Evolutionary conservation across 164 flowering plant species (phyloP), one percentile per base, ranked within the genome.

Genomic region (Protea cynaroides): DNA sequence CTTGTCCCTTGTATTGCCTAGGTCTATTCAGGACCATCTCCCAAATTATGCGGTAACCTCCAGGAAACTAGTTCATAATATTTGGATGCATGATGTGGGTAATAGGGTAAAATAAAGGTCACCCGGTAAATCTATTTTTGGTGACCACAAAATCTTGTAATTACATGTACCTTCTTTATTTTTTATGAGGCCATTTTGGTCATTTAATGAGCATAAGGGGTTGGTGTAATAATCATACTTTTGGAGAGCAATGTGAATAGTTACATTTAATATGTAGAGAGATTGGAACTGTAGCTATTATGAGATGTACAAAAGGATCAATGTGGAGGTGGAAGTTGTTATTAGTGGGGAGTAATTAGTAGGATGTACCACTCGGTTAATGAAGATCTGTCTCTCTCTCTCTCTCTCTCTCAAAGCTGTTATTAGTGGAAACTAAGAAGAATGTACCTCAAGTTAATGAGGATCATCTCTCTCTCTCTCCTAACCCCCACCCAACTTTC

Each of bases 191-290:
- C 24, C 63, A 68, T 61, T 50, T 66, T 59, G 50, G 40, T 64
- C 54, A 64, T 56, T 57, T 74, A 17, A 8, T 37, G 14, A 17
- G 36, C 22, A 21, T n/a, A 12, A 10, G 54, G 43, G 60, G 53
- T 68, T 72, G 61, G 40, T 38, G 50, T 9, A 70, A 64, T 62
- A 65, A 62, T 65, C 52, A 34, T 25, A 69, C 53, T 62, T 69
- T 64, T 69, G 73, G 63, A 61, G 62, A 70, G 68, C 49, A 64
- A 63, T 70, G 76, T 72, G 79, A 60, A 76, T 76, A 72, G 58
- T 56, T 38, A 50, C 34, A 25, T 53, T 50, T 18, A 67, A 40
- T n/a, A n/a, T 13, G 24, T 37, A 57, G 25, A 18, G 61, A 50
- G 64, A 76, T 54, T 66, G 78, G 71, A 72, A 52, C 59, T 68